These are phyloP conservation scores for Cordyceps pruinosa DNA, from an alignment of 2,329 filamentous ascomycete species.

Conservation along the genomic window DNA sequence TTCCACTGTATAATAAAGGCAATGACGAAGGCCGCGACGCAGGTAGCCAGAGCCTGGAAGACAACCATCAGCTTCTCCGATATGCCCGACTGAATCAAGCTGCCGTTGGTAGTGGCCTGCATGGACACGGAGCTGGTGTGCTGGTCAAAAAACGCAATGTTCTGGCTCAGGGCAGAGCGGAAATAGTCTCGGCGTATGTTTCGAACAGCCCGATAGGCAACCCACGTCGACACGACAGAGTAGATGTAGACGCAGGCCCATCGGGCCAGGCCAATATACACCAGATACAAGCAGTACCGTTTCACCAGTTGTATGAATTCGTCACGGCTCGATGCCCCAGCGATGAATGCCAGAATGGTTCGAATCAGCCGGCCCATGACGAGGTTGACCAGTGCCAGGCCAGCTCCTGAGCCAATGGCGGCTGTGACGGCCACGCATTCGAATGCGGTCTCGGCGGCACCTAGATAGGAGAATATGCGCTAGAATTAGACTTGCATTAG, in stretches of 20 bases:
- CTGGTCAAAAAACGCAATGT: constrained; percentile 43
- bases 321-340: too few species aligned
- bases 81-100: constrained; percentile 34
- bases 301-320: too few species aligned
- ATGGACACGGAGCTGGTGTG: constrained; percentile 35
- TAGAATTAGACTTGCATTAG: too few species aligned
- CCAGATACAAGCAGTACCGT: too few species aligned
- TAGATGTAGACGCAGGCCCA: constrained; percentile 31
- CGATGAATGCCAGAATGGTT: too few species aligned
- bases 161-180: constrained; percentile 41
- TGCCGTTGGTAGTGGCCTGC: constrained; percentile 38
- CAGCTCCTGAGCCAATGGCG: too few species aligned
- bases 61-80: constrained; percentile 34
- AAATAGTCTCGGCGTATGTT: constrained; percentile 43
- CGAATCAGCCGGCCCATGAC: too few species aligned
- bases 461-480: too few species aligned
- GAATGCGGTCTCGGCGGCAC: too few species aligned
- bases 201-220: constrained; percentile 44
- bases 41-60: constrained; percentile 32
- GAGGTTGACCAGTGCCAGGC: too few species aligned
- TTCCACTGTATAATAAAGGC: constrained; percentile 37
- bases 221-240: constrained; percentile 38
- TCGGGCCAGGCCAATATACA: too few species aligned
- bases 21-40: constrained; percentile 32
- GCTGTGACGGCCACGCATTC: too few species aligned